Evolutionary conservation across 2,329 filamentous ascomycete genomes (phyloP).

Genomic region (Fusarium pseudocircinatum): DNA sequence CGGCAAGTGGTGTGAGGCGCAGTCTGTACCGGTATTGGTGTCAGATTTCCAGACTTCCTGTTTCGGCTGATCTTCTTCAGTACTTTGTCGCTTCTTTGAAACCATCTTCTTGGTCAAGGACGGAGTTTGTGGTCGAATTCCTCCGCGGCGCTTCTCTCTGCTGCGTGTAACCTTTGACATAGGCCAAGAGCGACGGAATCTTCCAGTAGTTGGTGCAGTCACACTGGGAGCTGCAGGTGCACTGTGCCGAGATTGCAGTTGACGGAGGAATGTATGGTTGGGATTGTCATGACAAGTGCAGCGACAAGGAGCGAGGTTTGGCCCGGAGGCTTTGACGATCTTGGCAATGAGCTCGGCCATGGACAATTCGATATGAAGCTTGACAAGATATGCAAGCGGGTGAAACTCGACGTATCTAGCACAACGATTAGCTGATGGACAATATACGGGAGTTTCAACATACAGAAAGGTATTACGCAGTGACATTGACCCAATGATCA

Average conservation of each 20-base stretch:
- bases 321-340: constrained; percentile 38
- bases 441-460: neutral
- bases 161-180: neutral
- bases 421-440: neutral
- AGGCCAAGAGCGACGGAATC: constrained; percentile 34
- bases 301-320: constrained; percentile 24
- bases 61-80: neutral
- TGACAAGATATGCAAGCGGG: constrained; percentile 42
- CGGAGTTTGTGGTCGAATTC: neutral
- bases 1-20: constrained; percentile 17
- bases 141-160: constrained; percentile 7
- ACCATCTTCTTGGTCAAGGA: neutral
- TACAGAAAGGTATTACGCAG: constrained; percentile 38
- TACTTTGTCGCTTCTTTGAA: neutral
- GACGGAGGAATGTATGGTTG: constrained; percentile 11
- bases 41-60: constrained; percentile 8
- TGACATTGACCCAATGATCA: constrained; percentile 42
- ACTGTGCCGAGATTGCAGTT: constrained; percentile 19
- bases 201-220: constrained; percentile 34
- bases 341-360: constrained; percentile 44
- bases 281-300: constrained; percentile 35
- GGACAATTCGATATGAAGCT: constrained; percentile 41
- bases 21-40: constrained; percentile 11
- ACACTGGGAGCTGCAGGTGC: neutral
- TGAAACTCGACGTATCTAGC: constrained; percentile 41